A percentile compares a stretch with the other conserved stretches of the same genome.
Evolutionary conservation across 352 stramenopile species (phyloP).

Genomic region (Globisporangium perplexum): DNA sequence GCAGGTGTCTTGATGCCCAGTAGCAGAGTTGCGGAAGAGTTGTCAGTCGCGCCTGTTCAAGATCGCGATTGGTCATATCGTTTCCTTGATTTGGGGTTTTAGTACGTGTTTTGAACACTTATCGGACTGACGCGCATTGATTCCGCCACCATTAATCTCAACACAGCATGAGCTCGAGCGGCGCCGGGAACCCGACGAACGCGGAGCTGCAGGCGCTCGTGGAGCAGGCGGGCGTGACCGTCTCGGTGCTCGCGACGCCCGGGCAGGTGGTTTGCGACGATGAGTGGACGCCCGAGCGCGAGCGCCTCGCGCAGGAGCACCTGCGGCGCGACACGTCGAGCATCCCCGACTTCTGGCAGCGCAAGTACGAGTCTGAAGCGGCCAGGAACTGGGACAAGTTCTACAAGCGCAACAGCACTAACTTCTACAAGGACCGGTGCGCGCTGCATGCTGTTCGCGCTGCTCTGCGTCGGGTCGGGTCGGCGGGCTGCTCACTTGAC

Average conservation of each 20-base stretch:
- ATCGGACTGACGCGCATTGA: too few species aligned
- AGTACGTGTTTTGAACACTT: too few species aligned
- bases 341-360: constrained; percentile 78
- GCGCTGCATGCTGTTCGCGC: too few species aligned
- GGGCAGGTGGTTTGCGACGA: constrained; percentile 70
- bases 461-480: background rate
- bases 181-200: constrained; percentile 53
- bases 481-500: background rate
- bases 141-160: background rate
- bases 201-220: constrained; percentile 73
- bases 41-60: too few species aligned
- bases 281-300: constrained; percentile 77
- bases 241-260: constrained; percentile 59
- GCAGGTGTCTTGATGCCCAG: too few species aligned
- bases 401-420: constrained; percentile 91
- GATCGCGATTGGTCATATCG: too few species aligned
- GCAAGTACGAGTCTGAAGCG: constrained; percentile 84
- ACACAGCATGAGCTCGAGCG: constrained; percentile 38
- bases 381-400: constrained; percentile 92
- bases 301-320: constrained; percentile 59
- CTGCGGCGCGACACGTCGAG: constrained; percentile 69
- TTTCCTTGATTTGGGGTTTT: too few species aligned
- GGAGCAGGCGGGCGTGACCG: constrained; percentile 60
- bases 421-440: constrained; percentile 94
- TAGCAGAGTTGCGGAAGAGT: too few species aligned